Percentiles rank a stretch among this genome's conserved stretches.
Evolutionary conservation across 2,329 filamentous ascomycete genomes (phyloP).

Genomic region (Penicillium paneum): DNA sequence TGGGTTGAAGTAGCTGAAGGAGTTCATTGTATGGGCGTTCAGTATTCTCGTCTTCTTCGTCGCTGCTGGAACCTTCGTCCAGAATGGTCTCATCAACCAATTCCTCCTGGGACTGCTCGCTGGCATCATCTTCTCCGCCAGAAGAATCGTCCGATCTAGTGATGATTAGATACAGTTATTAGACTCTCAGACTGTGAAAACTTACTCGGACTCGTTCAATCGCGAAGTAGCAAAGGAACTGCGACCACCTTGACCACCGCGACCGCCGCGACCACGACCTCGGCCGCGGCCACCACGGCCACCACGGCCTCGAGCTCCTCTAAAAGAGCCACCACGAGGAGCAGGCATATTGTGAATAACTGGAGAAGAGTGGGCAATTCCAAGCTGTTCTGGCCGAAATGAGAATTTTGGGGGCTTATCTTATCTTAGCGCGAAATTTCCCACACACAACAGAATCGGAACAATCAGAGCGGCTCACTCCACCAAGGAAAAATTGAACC

Average conservation of each 20-base stretch:
- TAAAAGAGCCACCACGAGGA: constrained; percentile 23
- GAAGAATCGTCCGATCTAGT: constrained; percentile 31
- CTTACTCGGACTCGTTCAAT: constrained; percentile 40
- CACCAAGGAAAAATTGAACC: constrained; percentile 33
- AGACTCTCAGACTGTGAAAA: background rate
- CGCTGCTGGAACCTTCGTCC: constrained; percentile 39
- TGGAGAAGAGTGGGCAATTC: background rate
- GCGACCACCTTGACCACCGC: constrained; percentile 2
- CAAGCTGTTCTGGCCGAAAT: constrained; percentile 3
- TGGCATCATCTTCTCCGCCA: constrained; percentile 32
- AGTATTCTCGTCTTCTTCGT: constrained; percentile 42
- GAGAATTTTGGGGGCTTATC: constrained; percentile 12
- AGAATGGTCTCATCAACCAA: constrained; percentile 40
- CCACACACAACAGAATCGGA: constrained; percentile 40
- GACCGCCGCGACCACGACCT: constrained; percentile 42
- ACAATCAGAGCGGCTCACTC: constrained; percentile 29
- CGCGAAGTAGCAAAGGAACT: constrained; percentile 37
- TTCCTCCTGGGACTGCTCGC: constrained; percentile 43
- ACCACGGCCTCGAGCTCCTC: constrained; percentile 43
- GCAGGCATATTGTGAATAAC: constrained; percentile 27
- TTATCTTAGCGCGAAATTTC: constrained; percentile 51
- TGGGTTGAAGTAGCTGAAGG: constrained; percentile 53
- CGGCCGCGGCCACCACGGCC: constrained; percentile 72
- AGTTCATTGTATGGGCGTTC: constrained; percentile 55
- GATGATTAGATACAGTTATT: constrained; percentile 12